Evolutionary conservation across 306 rosid species (phyloP), one percentile per base, ranked within the genome.

Genomic region (Canavalia ensiformis): DNA sequence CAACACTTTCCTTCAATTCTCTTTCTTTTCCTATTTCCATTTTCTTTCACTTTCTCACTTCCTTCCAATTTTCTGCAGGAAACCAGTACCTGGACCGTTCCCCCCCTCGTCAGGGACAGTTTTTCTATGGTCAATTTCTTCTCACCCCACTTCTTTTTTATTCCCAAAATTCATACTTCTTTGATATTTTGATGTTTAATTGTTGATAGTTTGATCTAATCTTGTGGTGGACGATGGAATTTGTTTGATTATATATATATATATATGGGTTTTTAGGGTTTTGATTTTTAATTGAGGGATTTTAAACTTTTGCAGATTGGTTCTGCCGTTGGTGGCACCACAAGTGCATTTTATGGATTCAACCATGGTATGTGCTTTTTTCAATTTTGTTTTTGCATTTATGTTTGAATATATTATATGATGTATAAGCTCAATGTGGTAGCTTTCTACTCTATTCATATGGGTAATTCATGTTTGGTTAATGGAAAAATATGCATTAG

Each of bases 331-430:
- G 98, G 98, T 67, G 98, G 98, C 62, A 95, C 87, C 8, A 62
- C 95, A 59, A 92, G 97, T 92, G 97, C 96, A 44, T 95, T 95
- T 78, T 95, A 92, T 88, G 95, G 98, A 87, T 95, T 95, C 86
- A 92, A 95, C 86, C 89, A 88, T 52, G 97, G 98, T 95, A 86
- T 60, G 51, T 66, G 5, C 35, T 60, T 62, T 64, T 60, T 41
- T 7, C 9, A n/a, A 4, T 30, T 52, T 50, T 46, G 8, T 34
- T 59, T 18, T 3, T 28, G 30, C 6, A 35, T 13, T 10, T 34
- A 12, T 31, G 29, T 63, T 8, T 5, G 25, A 77, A 67, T 42
- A 44, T 66, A 33, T 75, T 42, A 65, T 34, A 25, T 64, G 68
- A 31, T 56, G 33, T 45, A 28, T 68, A 3, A 76, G 67, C 50